Evolutionary conservation across 2,329 filamentous ascomycete species (phyloP), one percentile per base, ranked within the genome.

Genomic region (Aspergillus sp.): DNA sequence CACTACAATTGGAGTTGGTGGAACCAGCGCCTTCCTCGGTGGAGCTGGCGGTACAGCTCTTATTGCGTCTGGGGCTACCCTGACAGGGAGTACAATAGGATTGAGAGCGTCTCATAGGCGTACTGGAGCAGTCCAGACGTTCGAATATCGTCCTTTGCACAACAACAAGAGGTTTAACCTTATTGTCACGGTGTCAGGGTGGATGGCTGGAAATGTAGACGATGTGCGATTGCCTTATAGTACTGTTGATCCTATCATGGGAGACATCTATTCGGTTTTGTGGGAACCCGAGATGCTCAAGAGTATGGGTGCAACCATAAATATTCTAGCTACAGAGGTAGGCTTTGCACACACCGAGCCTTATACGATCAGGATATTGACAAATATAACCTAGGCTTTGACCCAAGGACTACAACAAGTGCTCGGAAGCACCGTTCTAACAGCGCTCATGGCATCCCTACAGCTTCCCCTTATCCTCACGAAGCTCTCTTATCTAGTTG

Each of bases 211-310:
- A 68, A 98, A 96, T 71, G 88, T 96, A 53, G 95, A 99, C 76
- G 95, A 99, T 73, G 93, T 99, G 50, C 90, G 95, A 59, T 77
- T 99, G 68, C 95, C 95, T 7, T 99, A 90, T 75, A 97, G 92
- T 78, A 99, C 96, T 0, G 89, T 99, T 6, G 93, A 99, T 73
- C 91, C 96, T 0, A 86, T 98, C 62, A 99, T 99, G 95, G 95
- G 95, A 12, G 95, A 99, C 71, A 87, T 99, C 15, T 99, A 99
- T 77, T 97, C 93, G 0, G 88, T 99, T 11, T 81, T 96, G 58
- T 99, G 95, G 93, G 95, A 99, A 74, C 96, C 95, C 3, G 95
- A 99, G 71, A 96, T 99, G 93, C 83, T 99, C 70, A 89, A 87
- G 66, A 96, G 91, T 75, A 99, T 97, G 88, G 95, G 95, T 84